phyloP scores from a whole-genome alignment of 148 eudicot genomes.

The Nepenthes gracilis region DNA sequence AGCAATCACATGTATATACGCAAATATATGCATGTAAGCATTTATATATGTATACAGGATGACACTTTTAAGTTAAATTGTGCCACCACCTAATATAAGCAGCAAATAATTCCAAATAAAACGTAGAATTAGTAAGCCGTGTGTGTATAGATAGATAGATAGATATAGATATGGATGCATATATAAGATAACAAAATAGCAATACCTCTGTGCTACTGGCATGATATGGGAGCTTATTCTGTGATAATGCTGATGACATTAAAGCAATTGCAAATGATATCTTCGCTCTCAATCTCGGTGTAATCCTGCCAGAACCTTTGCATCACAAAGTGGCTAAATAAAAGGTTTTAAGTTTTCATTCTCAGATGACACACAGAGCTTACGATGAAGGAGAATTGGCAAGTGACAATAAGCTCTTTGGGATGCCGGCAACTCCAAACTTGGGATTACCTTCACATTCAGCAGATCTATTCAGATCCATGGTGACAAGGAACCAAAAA shows the following conservation, averaged over 20 bases:
- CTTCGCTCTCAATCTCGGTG: constrained; percentile 28
- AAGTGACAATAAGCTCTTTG: constrained; percentile 28
- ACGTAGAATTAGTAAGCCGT: no score
- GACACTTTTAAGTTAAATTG: no score
- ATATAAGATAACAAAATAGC: not conserved
- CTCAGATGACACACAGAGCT: constrained; percentile 3
- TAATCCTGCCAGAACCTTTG: constrained; percentile 21
- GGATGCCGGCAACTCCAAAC: constrained; percentile 28
- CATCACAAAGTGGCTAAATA: constrained; percentile 5
- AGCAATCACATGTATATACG: no score
- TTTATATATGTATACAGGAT: no score
- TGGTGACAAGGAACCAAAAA: constrained; percentile 1
- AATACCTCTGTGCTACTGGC: constrained; percentile 22
- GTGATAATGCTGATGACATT: constrained; percentile 38
- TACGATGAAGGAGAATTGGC: constrained; percentile 41
- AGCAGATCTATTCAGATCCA: not conserved
- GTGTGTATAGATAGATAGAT: no score
- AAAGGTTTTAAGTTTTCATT: constrained; percentile 5
- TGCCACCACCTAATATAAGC: no score
- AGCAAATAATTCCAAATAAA: no score
- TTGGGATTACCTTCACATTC: constrained; percentile 34
- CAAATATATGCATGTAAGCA: no score
- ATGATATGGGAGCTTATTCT: constrained; percentile 33
- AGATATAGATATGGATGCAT: no score
- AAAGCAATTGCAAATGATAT: constrained; percentile 29